Evolutionary conservation across 2,329 filamentous ascomycete genomes (phyloP).

Genomic region (Monilinia fructigena): DNA sequence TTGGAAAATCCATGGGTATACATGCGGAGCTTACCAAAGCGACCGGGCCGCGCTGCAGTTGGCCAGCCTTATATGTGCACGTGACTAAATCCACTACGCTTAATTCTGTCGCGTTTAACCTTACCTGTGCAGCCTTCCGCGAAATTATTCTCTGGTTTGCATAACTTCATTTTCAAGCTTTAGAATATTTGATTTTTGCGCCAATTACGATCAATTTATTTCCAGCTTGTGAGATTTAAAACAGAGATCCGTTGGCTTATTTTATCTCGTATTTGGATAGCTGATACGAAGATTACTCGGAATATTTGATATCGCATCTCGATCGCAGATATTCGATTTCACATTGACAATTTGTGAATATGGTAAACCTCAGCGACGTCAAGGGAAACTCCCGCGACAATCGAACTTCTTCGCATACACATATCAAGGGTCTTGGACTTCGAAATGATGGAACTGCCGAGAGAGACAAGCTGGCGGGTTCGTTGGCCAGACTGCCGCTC

Average conservation of each 20-base stretch:
- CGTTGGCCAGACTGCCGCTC: conserved; percentile 80
- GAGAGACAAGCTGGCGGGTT: conserved; percentile 77
- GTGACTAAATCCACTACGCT: conserved; percentile 15
- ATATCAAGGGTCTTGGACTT: conserved; percentile 93
- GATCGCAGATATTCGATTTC: conserved; percentile 34
- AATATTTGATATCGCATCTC: neutral
- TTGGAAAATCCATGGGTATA: too few relatives aligned
- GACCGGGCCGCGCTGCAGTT: neutral
- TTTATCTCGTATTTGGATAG: neutral
- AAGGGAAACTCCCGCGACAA: conserved; percentile 94
- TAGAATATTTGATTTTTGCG: neutral
- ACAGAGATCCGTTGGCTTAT: neutral
- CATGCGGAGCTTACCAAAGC: too few relatives aligned
- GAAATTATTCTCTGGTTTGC: conserved; percentile 23
- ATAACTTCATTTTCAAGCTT: conserved; percentile 19
- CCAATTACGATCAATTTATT: conserved; percentile 8
- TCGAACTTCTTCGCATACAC: conserved; percentile 92
- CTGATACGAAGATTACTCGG: neutral
- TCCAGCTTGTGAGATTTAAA: neutral
- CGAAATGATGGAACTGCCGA: conserved; percentile 84
- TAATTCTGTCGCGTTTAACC: conserved; percentile 19
- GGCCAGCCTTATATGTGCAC: conserved; percentile 19
- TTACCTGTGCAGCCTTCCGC: conserved; percentile 19
- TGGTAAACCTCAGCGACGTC: conserved; percentile 91
- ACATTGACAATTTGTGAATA: conserved; percentile 41